Evolutionary conservation across 2,329 filamentous ascomycete genomes (phyloP).

Genomic region (Botryotinia calthae): DNA sequence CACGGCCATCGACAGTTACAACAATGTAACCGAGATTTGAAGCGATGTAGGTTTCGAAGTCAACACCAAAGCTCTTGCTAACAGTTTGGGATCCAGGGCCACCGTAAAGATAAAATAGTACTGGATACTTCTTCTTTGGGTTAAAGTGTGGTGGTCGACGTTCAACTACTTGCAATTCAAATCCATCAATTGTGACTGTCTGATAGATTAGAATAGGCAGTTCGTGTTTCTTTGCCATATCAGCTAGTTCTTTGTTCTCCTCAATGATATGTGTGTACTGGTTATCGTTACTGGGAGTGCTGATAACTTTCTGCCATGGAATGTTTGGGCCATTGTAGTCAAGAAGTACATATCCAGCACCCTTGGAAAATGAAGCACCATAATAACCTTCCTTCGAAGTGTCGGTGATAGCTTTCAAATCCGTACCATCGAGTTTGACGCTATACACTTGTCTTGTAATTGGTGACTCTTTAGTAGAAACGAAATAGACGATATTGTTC

Average conservation of each 20-base stretch:
- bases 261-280: slow-evolving; percentile 72
- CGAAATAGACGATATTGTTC: slow-evolving; percentile 87
- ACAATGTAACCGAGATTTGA: slow-evolving; percentile 86
- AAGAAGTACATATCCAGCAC: slow-evolving; percentile 79
- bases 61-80: slow-evolving; percentile 72
- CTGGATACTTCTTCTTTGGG: slow-evolving; percentile 79
- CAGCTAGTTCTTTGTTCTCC: slow-evolving; percentile 68
- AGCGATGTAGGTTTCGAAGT: slow-evolving; percentile 89
- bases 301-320: slow-evolving; percentile 88
- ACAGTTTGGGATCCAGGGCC: slow-evolving; percentile 93
- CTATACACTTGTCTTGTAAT: slow-evolving; percentile 91
- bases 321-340: slow-evolving; percentile 80
- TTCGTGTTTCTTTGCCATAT: slow-evolving; percentile 71
- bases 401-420: slow-evolving; percentile 71
- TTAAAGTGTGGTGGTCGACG: slow-evolving; percentile 88
- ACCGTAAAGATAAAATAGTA: slow-evolving; percentile 92
- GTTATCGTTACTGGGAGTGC: slow-evolving; percentile 66
- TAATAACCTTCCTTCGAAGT: slow-evolving; percentile 74
- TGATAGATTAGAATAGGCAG: slow-evolving; percentile 80
- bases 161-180: slow-evolving; percentile 72
- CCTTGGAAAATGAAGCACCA: slow-evolving; percentile 76
- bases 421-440: slow-evolving; percentile 77
- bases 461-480: slow-evolving; percentile 80
- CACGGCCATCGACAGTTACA: slow-evolving; percentile 89
- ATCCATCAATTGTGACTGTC: slow-evolving; percentile 79